Percentiles rank a stretch among this genome's conserved stretches.
Evolutionary conservation across 2,329 filamentous ascomycete genomes (phyloP).

Genomic region (Talaromyces pinophilus): DNA sequence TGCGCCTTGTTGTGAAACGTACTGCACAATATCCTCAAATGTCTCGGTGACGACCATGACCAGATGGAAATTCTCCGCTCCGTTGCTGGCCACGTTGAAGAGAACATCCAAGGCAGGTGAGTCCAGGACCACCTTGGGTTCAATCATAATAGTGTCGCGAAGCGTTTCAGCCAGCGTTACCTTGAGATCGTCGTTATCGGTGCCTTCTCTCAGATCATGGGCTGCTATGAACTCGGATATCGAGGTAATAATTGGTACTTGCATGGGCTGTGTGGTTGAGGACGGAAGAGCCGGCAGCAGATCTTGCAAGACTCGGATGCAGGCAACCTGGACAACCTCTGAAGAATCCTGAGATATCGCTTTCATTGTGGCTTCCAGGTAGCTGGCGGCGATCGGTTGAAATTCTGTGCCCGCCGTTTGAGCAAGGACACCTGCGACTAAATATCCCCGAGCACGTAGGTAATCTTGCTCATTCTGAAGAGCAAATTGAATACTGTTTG

Average conservation of each 20-base stretch:
- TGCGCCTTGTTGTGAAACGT: conserved; percentile 63
- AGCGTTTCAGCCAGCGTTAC: conserved; percentile 87
- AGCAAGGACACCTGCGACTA: conserved; percentile 79
- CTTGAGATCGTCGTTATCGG: conserved; percentile 87
- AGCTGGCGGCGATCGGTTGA: conserved; percentile 40
- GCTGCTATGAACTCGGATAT: conserved; percentile 72
- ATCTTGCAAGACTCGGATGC: conserved; percentile 80
- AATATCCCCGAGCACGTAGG: conserved; percentile 80
- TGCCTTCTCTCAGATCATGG: conserved; percentile 79
- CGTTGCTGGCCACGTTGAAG: conserved; percentile 85
- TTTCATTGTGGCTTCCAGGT: conserved; percentile 64
- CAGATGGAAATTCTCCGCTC: conserved; percentile 86
- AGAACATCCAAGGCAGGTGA: conserved; percentile 74
- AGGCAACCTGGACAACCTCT: conserved; percentile 89
- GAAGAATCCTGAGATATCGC: conserved; percentile 74
- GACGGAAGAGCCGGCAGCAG: conserved; percentile 59
- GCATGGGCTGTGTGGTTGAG: conserved; percentile 56
- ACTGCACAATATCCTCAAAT: conserved; percentile 81
- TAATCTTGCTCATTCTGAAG: conserved; percentile 72
- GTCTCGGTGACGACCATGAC: conserved; percentile 84
- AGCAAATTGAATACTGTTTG: conserved; percentile 77
- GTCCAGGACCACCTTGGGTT: conserved; percentile 72
- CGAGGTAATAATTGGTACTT: conserved; percentile 61
- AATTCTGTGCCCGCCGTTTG: conserved; percentile 64
- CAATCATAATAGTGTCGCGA: conserved; percentile 76